Evolutionary conservation across 2,329 filamentous ascomycete species (phyloP), one percentile per base, ranked within the genome.

Genomic region (Ceratocystis cubensis): DNA sequence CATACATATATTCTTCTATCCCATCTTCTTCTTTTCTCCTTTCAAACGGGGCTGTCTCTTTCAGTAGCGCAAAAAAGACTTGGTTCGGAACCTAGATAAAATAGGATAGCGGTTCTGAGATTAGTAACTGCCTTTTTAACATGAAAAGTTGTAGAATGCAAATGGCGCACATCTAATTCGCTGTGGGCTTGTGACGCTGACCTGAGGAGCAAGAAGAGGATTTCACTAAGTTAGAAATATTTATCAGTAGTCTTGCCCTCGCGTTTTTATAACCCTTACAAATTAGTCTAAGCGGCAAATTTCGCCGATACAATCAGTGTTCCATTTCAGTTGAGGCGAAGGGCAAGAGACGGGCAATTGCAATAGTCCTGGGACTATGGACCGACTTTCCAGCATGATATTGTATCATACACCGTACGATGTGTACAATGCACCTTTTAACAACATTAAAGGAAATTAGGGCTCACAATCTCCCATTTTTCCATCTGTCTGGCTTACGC

Each of bases 1-100:
- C 28, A 33, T 57, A 57, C 25, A 17, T 30, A 37, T 59, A 59
- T 59, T 59, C 56, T 59, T 59, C 28, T 59, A 59, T n/a, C 25
- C 56, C 15, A n/a, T 59, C 13, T 59, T 59, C n/a, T 8, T 7
- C 28, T 33, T 59, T 59, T 37, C 53, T n/a, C 56, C 30, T 37
- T 30, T n/a, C 56, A 37, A 59, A 33, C 25, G 17, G 30, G 56
- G 28, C 53, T 17, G 13, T 59, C 33, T 59, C 15, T 15, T 30
- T 5, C 28, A 59, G 30, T 59, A 20, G 56, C 56, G 48, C 20
- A 10, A 6, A 53, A 53, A 53, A 53, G 33, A 59, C 56, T 37
- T 17, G 56, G 2, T 56, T 15, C 25, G 13, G 50, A 28, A 13
- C n/a, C 20, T 30, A 25, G 6, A 28, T 59, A 3, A 33, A 59